phyloP scores from a whole-genome alignment of 139 green algal genomes.

The Haematococcus sp. region DNA sequence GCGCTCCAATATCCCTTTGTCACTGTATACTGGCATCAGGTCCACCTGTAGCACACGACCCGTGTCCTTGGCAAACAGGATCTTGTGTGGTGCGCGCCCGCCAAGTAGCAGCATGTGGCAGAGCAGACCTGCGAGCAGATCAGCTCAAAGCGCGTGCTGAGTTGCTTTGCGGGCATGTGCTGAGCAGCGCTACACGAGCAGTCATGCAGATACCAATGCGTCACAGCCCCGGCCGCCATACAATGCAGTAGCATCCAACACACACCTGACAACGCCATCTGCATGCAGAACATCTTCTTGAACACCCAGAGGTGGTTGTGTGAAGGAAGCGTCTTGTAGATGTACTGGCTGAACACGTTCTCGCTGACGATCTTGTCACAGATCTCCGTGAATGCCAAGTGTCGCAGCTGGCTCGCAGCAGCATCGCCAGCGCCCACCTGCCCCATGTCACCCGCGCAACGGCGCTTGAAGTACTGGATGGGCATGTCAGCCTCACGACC shows the following conservation, averaged over 20 bases:
- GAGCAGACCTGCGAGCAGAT: conserved; percentile 52
- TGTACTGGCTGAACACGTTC: conserved; percentile 93
- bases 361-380: conserved; percentile 75
- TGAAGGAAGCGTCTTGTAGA: conserved; percentile 95
- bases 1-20: conserved; percentile 59
- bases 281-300: conserved; percentile 85
- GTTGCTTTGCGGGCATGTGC: not conserved
- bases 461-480: conserved; percentile 89
- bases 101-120: conserved; percentile 85
- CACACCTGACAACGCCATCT: conserved; percentile 83
- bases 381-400: conserved; percentile 70
- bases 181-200: too few relatives aligned
- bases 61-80: conserved; percentile 83
- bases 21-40: conserved; percentile 73
- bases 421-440: not conserved
- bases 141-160: not conserved
- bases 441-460: conserved; percentile 25
- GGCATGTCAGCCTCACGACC: conserved; percentile 87
- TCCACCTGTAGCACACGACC: conserved; percentile 87
- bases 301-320: conserved; percentile 89
- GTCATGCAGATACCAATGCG: not conserved
- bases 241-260: not conserved
- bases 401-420: conserved; percentile 13
- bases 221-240: not conserved
- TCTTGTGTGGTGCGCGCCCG: conserved; percentile 83